These are phyloP conservation scores for Leucosporidium creatinivorum DNA, from an alignment of 768 basidiomycete genomes.

Conservation along the genomic window DNA sequence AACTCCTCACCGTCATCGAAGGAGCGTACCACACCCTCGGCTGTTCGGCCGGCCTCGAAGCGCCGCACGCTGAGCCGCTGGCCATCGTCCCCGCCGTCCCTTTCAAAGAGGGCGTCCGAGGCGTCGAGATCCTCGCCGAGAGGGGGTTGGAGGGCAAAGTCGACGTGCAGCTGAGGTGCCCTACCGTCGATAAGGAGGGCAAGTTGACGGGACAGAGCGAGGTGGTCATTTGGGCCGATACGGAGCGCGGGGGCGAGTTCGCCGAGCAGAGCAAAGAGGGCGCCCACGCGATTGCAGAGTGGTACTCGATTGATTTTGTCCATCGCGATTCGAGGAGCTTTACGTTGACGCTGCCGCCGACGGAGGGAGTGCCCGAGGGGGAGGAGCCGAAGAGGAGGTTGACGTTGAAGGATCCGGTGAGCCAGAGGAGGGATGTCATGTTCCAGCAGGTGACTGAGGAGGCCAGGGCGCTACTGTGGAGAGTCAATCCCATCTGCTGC, in stretches of 20 bases:
- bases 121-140: slow-evolving; percentile 31
- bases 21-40: slow-evolving; percentile 31
- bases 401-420: slow-evolving; percentile 18
- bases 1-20: slow-evolving; percentile 34
- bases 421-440: slow-evolving; percentile 13
- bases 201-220: slow-evolving; percentile 25
- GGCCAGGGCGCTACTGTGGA: slow-evolving; percentile 32
- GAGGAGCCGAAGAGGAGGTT: slow-evolving; percentile 33
- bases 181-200: slow-evolving; percentile 10
- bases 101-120: slow-evolving; percentile 32
- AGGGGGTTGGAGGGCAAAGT: slow-evolving; percentile 33
- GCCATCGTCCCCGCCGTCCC: slow-evolving; percentile 28
- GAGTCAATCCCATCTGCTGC: slow-evolving; percentile 36
- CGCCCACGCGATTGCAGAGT: slow-evolving; percentile 28
- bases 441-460: slow-evolving; percentile 33
- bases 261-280: slow-evolving; percentile 15
- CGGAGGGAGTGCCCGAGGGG: slow-evolving; percentile 29
- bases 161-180: slow-evolving; percentile 32
- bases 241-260: slow-evolving; percentile 25
- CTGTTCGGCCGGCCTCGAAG: slow-evolving; percentile 31
- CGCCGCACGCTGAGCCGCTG: slow-evolving; percentile 16
- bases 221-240: slow-evolving; percentile 31
- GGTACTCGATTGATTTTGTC: slow-evolving; percentile 31
- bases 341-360: slow-evolving; percentile 33
- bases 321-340: slow-evolving; percentile 33